Evolutionary conservation across 106 monocot species (phyloP), one percentile per base, ranked within the genome.

Genomic region (Hemerocallis citrina): DNA sequence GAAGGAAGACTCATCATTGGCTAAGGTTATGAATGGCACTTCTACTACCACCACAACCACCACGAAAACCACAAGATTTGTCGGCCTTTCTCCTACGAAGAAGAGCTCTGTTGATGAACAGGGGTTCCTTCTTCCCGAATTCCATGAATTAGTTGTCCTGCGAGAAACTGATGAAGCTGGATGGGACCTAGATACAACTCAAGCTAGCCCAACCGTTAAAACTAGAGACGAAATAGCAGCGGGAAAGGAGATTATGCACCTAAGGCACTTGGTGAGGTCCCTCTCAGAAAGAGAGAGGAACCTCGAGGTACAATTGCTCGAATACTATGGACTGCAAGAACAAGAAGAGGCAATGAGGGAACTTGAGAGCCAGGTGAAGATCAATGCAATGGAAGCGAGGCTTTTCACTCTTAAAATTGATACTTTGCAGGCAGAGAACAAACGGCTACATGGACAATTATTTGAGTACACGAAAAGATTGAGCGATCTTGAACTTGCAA

Each of bases 341-440:
- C 71, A 72, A 23, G 77, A 74, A 28, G 39, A 61, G 7, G 68
- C 72, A 1, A 20, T 81, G 52, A 81, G 72, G 49, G 77, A 85
- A 67, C 89, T 85, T 9, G 76, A 82, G 60, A 85, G 52, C 65
- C 85, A 79, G 46, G 32, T 76, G 44, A 82, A 75, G 76, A 70
- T 90, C 5, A 78, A 68, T 34, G 38, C 40, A 15, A 51, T 79
- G 33, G 81, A 90, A 38, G 35, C 82, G 1, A 63, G 82, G 71
- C 34, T 90, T 6, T 77, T 69, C 67, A 27, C 59, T 27, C 37
- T 79, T 23, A 79, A 74, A 67, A 74, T 82, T 1, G 79, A 76
- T 44, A 66, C 85, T 15, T 54, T 90, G 62, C 61, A 71, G 65
- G 61, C 75, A 23, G 85, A 90, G 32, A 82, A 85, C 67, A 61